These are phyloP conservation scores for Pistacia vera DNA, from an alignment of 345 rosid species.

Conservation along the genomic window DNA sequence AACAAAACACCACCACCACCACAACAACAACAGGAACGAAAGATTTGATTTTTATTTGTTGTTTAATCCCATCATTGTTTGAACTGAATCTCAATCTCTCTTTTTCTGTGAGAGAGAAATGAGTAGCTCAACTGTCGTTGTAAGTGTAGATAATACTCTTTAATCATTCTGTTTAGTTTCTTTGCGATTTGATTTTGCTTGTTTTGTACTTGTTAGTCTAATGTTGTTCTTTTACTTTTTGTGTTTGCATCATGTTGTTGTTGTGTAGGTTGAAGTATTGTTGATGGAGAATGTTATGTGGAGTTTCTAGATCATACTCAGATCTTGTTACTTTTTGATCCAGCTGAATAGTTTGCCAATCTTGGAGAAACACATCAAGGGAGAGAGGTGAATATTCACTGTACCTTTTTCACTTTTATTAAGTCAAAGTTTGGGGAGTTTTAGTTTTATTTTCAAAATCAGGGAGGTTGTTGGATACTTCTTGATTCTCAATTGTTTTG, in stretches of 20 bases:
- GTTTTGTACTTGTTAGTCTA: background rate
- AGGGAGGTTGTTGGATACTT: constrained; percentile 4
- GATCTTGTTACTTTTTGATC: constrained; percentile 44
- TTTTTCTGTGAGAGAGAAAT: constrained; percentile 6
- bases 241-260: constrained; percentile 9
- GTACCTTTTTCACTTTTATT: constrained; percentile 7
- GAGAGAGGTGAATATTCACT: constrained; percentile 23
- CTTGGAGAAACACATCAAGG: constrained; percentile 21
- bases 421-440: constrained; percentile 11
- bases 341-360: constrained; percentile 23
- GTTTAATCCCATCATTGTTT: constrained; percentile 11
- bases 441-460: background rate
- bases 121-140: constrained; percentile 28
- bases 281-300: constrained; percentile 24
- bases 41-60: background rate
- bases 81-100: constrained; percentile 7
- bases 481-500: constrained; percentile 15
- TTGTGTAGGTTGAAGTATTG: constrained; percentile 23
- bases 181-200: background rate
- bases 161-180: background rate
- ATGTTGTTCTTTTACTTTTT: background rate
- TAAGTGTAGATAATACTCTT: constrained; percentile 20
- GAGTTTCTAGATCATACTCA: constrained; percentile 37
- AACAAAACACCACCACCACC: constrained; percentile 13
- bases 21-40: background rate